Base-by-base conservation (phyloP, 2,329 filamentous ascomycete species). In the Cladorrhinum sp. region DNA sequence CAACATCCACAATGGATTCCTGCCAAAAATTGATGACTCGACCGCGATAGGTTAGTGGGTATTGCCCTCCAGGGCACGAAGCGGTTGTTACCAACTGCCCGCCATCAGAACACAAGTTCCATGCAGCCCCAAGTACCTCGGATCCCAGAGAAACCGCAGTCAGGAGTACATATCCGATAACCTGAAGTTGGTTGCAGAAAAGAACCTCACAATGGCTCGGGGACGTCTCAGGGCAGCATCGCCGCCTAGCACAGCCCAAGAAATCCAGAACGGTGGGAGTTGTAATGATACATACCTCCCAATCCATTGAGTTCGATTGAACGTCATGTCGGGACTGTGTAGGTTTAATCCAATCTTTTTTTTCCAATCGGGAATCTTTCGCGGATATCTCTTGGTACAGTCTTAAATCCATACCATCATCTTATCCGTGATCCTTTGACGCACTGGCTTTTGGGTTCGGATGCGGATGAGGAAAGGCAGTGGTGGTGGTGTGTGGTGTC, bases 21-120 rank as follows among this genome's bases (percentile, higher is more conserved):
- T 36, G 26, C 24, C 12, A 30, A 49, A 57, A 42, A n/a, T 18
- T 18, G 54, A 57, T 57, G 54, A 57, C 54, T 57, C 39, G 30
- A 14, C 30, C 30, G 9, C 24, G 53, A 39, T 36, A 33, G 46
- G 46, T 24, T 39, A 58, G 39, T 30, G 56, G 56, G 20, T 36
- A 54, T 49, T 20, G 56, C 52, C n/a, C 24, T 46, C 7, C 60
- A 33, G 24, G 26, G 21, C 36, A 58, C 51, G 56, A 58, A 50
- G 26, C 9, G 58, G 58, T 18, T 46, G 48, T 33, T 24, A 20
- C 20, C 36, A 49, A 30, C 39, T 36, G 39, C 21, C 49, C 16
- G 42, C 52, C 23, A 46, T 21, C 12, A 28, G 33, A 64, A 60
- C 64, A 66, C 64, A 66, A 66, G 64, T 64, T 61, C 64, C 62